These are phyloP conservation scores for Neckera pumila DNA, from an alignment of 225 moss, liverwort and hornwort genomes.

Conservation along the genomic window DNA sequence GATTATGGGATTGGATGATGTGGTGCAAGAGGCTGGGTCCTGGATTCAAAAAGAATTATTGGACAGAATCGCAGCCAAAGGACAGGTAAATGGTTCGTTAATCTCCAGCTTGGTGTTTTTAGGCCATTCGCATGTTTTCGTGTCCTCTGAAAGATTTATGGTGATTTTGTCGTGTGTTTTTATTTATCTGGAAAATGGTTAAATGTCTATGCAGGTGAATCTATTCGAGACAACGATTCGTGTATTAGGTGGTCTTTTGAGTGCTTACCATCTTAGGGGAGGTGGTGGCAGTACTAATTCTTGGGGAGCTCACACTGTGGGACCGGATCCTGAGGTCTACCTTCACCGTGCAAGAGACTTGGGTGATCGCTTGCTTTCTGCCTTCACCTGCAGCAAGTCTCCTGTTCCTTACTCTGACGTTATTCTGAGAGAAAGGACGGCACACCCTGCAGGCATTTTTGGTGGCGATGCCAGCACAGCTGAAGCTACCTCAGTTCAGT, in stretches of 20 bases:
- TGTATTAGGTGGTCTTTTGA: conserved; percentile 84
- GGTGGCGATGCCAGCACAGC: conserved; percentile 89
- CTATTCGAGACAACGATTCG: conserved; percentile 97
- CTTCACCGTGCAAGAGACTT: conserved; percentile 71
- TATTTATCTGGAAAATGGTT: not conserved
- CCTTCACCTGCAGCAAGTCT: conserved; percentile 67
- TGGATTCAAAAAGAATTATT: conserved; percentile 72
- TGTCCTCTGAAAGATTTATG: not conserved
- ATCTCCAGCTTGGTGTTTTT: not conserved
- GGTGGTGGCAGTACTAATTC: conserved; percentile 20
- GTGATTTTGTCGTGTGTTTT: not conserved
- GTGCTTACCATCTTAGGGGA: conserved; percentile 74
- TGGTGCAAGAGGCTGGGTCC: conserved; percentile 75
- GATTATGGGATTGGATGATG: conserved; percentile 80
- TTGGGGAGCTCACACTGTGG: conserved; percentile 28
- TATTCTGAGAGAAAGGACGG: conserved; percentile 40
- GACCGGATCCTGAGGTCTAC: conserved; percentile 52
- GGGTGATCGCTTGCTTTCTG: conserved; percentile 71
- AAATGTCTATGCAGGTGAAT: conserved; percentile 46
- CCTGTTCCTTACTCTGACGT: conserved; percentile 88
- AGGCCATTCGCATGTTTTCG: not conserved
- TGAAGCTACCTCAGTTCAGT: conserved; percentile 80
- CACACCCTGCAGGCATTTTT: conserved; percentile 51
- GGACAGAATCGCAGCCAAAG: conserved; percentile 48
- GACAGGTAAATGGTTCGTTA: conserved; percentile 27